Evolutionary conservation across 2,329 filamentous ascomycete species (phyloP).

Genomic region (Didymellaceae sp.): DNA sequence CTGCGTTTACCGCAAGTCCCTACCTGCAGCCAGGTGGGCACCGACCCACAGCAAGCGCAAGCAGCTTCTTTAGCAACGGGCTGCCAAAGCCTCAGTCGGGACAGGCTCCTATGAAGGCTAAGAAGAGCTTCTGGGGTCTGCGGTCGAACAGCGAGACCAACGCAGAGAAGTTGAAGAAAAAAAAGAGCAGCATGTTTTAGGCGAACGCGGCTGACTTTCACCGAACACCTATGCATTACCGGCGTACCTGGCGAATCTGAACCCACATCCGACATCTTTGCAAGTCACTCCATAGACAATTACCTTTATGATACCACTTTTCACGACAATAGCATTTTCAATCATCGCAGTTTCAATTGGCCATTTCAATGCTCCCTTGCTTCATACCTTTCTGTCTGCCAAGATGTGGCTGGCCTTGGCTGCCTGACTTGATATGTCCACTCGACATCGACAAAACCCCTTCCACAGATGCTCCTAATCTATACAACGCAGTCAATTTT

Average conservation of each 20-base stretch:
- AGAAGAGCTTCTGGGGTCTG: constrained; percentile 50
- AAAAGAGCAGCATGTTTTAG: constrained; percentile 54
- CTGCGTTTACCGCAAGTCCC: constrained; percentile 27
- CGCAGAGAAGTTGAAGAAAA: constrained; percentile 49
- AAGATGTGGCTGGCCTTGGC: not conserved
- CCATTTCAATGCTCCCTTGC: not conserved
- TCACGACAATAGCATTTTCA: not conserved
- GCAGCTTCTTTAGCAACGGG: constrained; percentile 46
- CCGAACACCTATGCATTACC: constrained; percentile 1
- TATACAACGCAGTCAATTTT: no score
- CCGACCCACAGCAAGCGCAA: constrained; percentile 40
- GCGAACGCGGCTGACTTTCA: not conserved
- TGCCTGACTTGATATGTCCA: no score
- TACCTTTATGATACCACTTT: constrained; percentile 8
- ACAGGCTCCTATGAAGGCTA: constrained; percentile 33
- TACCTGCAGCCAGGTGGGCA: constrained; percentile 40
- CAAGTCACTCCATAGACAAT: not conserved
- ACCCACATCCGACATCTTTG: not conserved
- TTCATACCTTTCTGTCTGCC: not conserved
- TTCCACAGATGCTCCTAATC: no score
- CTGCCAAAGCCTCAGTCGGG: constrained; percentile 29
- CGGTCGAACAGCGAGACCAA: constrained; percentile 40
- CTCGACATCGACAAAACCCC: no score
- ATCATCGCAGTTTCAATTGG: not conserved
- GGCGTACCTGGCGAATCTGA: constrained; percentile 11